Percentiles rank a stretch among this genome's conserved stretches.
Conservation (phyloP, 177 flowering plant genomes). For the Vitis hybrid region DNA sequence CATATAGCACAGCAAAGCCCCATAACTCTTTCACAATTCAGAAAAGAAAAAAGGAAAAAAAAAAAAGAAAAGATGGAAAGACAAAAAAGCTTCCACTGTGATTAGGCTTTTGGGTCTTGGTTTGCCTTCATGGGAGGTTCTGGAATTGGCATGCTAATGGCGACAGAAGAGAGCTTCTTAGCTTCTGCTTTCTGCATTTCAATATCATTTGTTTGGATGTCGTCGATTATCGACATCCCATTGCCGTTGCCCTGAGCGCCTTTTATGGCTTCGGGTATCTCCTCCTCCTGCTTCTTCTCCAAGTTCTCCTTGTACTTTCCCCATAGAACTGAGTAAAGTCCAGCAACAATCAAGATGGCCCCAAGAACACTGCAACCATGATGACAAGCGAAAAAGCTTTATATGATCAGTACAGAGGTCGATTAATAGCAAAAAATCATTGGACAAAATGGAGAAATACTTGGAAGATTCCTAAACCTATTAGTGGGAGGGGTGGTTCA, state of each 20-base stretch:
- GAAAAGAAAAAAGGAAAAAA: background rate
- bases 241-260: conserved; percentile 17
- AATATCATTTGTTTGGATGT: conserved; percentile 18
- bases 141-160: conserved; percentile 18
- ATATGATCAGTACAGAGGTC: too few species aligned
- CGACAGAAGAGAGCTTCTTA: conserved; percentile 19
- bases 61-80: conserved; percentile 14
- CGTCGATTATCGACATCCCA: conserved; percentile 5
- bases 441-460: too few species aligned
- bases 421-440: too few species aligned
- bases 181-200: conserved; percentile 25
- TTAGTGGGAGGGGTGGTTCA: too few species aligned
- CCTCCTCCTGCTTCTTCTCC: conserved; percentile 17
- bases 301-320: conserved; percentile 48
- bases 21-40: background rate
- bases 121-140: conserved; percentile 12
- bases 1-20: background rate
- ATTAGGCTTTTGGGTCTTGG: conserved; percentile 8
- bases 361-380: conserved; percentile 39
- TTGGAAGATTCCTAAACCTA: too few species aligned
- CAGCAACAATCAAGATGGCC: conserved; percentile 40
- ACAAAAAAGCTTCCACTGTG: conserved; percentile 9
- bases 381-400: too few species aligned
- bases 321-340: conserved; percentile 58
- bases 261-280: conserved; percentile 31